Base-by-base conservation (phyloP, 345 rosid species). In the Syzygium jambos region DNA sequence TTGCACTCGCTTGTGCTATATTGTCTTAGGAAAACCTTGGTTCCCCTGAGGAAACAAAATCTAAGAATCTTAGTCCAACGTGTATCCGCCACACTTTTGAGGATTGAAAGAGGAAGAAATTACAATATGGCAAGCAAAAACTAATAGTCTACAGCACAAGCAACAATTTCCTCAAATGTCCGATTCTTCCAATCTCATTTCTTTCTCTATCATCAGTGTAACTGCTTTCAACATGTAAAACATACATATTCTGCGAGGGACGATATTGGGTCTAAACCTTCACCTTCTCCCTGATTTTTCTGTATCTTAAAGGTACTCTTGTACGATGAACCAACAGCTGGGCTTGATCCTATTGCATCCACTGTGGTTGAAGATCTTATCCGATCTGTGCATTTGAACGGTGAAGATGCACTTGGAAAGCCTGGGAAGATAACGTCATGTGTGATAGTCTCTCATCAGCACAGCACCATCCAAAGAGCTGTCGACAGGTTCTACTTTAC, bases 341-440 rank as follows among this genome's bases (percentile, higher is more conserved):
- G 99, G 84, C 99, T 98, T 54, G 99, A 98, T 93, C 99, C 99
- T 80, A 96, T 96, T 89, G 99, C 99, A 86, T 96, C 99, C n/a
- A 98, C 99, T 34, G 99, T 98, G 61, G 99, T 98, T 55, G 99
- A 98, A 94, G 99, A 98, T 93, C 98, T 98, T 78, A 98, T 98
- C 89, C 95, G 96, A 51, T 95, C 98, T 56, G 97, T 96, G 86
- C 99, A 95, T 91, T 84, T 85, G 87, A 94, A 90, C 63, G 95
- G 89, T 9, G 93, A 93, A 68, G 97, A 95, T 86, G 92, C 93
- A 84, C 43, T 89, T 55, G 94, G 93, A 82, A 93, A 93, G 90
- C 96, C 97, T 57, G 99, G 95, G 78, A 98, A 93, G 88, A 96
- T 96, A 41, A 91, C 99, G 0, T 98, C 99, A 14, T 98, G 95